Percentiles rank a stretch among this genome's conserved stretches.
phyloP scores from a whole-genome alignment of 2,329 filamentous ascomycete species.

The Cytospora piceae region DNA sequence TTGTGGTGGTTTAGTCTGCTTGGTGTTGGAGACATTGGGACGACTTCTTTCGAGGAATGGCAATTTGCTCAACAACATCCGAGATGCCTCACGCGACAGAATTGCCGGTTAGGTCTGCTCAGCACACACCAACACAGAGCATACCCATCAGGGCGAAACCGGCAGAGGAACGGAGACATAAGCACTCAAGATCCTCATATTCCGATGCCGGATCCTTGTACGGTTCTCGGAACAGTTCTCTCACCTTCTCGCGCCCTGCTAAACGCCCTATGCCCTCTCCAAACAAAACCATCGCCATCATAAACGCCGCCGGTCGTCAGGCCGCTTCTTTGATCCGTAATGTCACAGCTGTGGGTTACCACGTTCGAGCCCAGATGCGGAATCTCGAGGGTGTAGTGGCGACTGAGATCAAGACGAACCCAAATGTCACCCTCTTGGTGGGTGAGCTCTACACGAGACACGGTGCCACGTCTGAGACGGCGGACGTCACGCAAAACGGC shows the following conservation, averaged over 20 bases:
- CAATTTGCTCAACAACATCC: conserved; percentile 29
- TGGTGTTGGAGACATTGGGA: conserved; percentile 9
- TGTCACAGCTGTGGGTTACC: conserved; percentile 89
- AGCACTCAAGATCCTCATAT: conserved; percentile 65
- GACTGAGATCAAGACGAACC: conserved; percentile 78
- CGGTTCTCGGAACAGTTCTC: conserved; percentile 61
- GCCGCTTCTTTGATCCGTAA: conserved; percentile 94
- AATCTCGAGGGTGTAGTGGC: conserved; percentile 87
- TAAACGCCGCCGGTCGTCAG: conserved; percentile 95
- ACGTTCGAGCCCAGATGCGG: conserved; percentile 88
- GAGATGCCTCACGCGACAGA: conserved; percentile 37
- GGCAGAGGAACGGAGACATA: conserved; percentile 50
- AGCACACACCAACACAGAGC: conserved; percentile 31
- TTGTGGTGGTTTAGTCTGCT: conserved; percentile 13
- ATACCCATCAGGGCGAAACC: conserved; percentile 30
- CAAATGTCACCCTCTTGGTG: conserved; percentile 71
- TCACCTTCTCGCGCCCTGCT: conserved; percentile 60
- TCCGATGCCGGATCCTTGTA: conserved; percentile 60
- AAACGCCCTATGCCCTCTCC: conserved; percentile 63
- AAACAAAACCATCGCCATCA: conserved; percentile 85
- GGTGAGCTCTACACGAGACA: conserved; percentile 66
- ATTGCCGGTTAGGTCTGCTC: conserved; percentile 42
- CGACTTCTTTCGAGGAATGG: conserved; percentile 28
- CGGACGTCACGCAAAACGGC: conserved; percentile 70
- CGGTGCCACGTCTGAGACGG: conserved; percentile 48